A percentile compares a stretch with the other conserved stretches of the same genome.
Evolutionary conservation across 208 protist genomes (phyloP).

Genomic region (Borovskyia barvae): DNA sequence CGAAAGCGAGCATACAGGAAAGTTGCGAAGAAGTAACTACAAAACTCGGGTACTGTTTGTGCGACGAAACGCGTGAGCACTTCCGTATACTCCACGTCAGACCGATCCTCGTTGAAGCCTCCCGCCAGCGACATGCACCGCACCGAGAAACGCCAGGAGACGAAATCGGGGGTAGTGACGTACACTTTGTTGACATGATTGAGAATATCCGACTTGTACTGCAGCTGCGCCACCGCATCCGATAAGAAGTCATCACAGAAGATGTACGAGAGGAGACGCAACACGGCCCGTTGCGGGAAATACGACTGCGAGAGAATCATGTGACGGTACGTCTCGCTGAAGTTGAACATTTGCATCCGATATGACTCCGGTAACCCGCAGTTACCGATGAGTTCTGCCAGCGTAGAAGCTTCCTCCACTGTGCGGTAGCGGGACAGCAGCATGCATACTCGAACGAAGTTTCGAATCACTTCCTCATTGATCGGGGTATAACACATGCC

Average conservation of each 20-base stretch:
- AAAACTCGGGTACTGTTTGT: constrained; percentile 72
- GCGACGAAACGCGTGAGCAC: constrained; percentile 63
- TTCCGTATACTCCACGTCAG: constrained; percentile 87
- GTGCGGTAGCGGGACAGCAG: constrained; percentile 73
- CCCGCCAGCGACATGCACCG: constrained; percentile 85
- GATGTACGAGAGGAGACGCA: constrained; percentile 81
- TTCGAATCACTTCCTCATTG: constrained; percentile 71
- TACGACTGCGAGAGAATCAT: constrained; percentile 87
- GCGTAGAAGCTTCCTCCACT: constrained; percentile 65
- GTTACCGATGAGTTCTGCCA: constrained; percentile 82
- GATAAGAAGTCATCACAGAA: constrained; percentile 85
- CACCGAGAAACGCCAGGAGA: constrained; percentile 90
- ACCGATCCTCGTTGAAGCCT: constrained; percentile 82
- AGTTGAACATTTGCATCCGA: constrained; percentile 85
- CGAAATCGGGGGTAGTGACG: constrained; percentile 82
- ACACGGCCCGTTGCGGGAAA: constrained; percentile 81
- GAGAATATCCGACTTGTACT: constrained; percentile 89
- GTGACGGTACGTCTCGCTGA: constrained; percentile 85
- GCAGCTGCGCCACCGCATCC: constrained; percentile 84
- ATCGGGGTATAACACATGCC: constrained; percentile 84
- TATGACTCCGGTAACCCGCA: constrained; percentile 82
- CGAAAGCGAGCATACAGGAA: constrained; percentile 85
- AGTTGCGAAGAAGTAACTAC: constrained; percentile 71
- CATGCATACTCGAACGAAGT: constrained; percentile 85
- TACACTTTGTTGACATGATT: constrained; percentile 88